These are phyloP conservation scores for Paecilomyces formosus DNA, from an alignment of 2,329 filamentous ascomycete genomes.

Conservation along the genomic window DNA sequence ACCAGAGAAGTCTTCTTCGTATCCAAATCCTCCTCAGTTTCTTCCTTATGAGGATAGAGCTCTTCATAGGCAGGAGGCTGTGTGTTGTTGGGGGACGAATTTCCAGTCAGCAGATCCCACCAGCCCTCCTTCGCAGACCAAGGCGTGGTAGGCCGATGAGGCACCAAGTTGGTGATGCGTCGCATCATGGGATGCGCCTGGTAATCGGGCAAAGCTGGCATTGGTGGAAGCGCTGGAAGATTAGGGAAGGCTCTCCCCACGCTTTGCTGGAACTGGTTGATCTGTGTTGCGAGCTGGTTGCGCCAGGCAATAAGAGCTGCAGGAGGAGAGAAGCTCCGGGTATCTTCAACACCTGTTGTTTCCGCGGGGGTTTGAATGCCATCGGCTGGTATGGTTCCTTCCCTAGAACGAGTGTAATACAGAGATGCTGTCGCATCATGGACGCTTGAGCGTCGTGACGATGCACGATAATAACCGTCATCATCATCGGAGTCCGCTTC, in stretches of 20 bases:
- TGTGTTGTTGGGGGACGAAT: slow-evolving; percentile 38
- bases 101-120: slow-evolving; percentile 59
- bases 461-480: slow-evolving; percentile 17
- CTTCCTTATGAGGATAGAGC: slow-evolving; percentile 53
- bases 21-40: slow-evolving; percentile 28
- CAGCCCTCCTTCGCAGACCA: slow-evolving; percentile 43
- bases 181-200: slow-evolving; percentile 66
- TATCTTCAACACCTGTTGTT: slow-evolving; percentile 17
- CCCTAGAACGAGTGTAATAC: slow-evolving; percentile 11
- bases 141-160: slow-evolving; percentile 53
- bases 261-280: slow-evolving; percentile 69
- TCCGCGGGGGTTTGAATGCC: slow-evolving; percentile 15
- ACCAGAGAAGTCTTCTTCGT: slow-evolving; percentile 37
- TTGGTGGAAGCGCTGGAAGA: slow-evolving; percentile 50
- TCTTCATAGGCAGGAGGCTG: slow-evolving; percentile 72
- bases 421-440: slow-evolving; percentile 20
- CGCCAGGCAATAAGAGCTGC: slow-evolving; percentile 62
- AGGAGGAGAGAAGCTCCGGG: slow-evolving; percentile 44
- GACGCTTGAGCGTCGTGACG: slow-evolving; percentile 29
- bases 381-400: slow-evolving; percentile 9
- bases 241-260: slow-evolving; percentile 61
- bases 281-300: slow-evolving; percentile 64
- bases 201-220: slow-evolving; percentile 62
- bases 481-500: slow-evolving; percentile 13
- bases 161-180: slow-evolving; percentile 64